Evolutionary conservation across 2,329 filamentous ascomycete species (phyloP).

Genomic region (Thielaviopsis ethacetica): DNA sequence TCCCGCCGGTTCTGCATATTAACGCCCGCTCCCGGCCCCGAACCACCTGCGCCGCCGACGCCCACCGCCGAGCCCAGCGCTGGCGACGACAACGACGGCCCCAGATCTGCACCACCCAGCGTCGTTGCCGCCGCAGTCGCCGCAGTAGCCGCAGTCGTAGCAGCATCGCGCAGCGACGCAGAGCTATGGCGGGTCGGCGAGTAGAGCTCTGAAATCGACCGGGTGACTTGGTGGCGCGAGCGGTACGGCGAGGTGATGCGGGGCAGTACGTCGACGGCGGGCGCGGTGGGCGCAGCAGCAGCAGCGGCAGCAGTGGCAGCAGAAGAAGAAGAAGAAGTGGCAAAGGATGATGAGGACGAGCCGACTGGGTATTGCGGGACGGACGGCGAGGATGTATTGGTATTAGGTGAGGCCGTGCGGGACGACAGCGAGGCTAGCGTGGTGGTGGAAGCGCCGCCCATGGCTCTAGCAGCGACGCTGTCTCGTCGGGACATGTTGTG

Average conservation of each 20-base stretch:
- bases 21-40: constrained; percentile 13
- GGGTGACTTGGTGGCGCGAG: constrained; percentile 35
- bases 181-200: constrained; percentile 20
- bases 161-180: constrained; percentile 15
- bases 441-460: background rate
- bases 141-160: constrained; percentile 15
- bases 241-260: constrained; percentile 10
- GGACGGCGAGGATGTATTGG: background rate
- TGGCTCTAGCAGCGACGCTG: background rate
- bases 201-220: constrained; percentile 38
- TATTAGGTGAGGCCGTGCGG: background rate
- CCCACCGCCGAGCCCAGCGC: background rate
- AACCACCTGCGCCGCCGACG: constrained; percentile 14
- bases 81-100: background rate
- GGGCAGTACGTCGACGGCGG: background rate
- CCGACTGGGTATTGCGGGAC: background rate
- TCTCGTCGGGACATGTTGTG: background rate
- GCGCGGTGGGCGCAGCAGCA: background rate
- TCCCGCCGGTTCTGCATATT: constrained; percentile 14
- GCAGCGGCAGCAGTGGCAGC: background rate
- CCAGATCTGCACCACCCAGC: background rate
- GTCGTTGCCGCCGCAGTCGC: background rate
- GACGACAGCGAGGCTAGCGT: background rate
- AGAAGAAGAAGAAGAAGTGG: background rate
- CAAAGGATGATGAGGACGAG: background rate